Conservation (phyloP, 2,329 filamentous ascomycete genomes). For the Neoscytalidium dimidiatum region DNA sequence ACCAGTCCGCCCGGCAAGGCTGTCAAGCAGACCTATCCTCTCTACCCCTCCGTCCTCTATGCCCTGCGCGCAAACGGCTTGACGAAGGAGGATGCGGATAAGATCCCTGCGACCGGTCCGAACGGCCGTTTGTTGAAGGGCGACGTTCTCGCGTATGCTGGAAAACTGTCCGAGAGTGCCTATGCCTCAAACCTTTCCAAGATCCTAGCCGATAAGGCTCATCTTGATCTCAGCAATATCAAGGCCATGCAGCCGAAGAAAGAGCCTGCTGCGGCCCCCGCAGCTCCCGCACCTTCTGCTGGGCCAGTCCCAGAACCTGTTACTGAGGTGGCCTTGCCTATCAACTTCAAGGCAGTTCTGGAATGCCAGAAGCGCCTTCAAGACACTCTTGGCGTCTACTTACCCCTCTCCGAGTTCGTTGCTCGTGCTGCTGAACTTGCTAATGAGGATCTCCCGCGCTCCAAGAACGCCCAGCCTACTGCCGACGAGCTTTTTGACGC, state of each 20-base stretch:
- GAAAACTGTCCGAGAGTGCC: conserved; percentile 66
- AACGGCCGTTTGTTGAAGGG: conserved; percentile 90
- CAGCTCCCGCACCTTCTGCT: conserved; percentile 37
- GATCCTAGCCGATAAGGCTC: conserved; percentile 72
- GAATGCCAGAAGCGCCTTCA: conserved; percentile 81
- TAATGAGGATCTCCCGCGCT: conserved; percentile 79
- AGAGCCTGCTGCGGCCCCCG: conserved; percentile 43
- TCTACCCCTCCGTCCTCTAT: conserved; percentile 81
- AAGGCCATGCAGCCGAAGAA: conserved; percentile 56
- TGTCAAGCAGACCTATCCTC: conserved; percentile 68
- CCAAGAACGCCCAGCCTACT: conserved; percentile 65
- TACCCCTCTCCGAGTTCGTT: conserved; percentile 86
- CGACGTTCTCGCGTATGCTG: conserved; percentile 88
- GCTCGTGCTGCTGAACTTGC: conserved; percentile 81
- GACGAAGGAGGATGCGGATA: conserved; percentile 71
- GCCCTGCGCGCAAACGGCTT: conserved; percentile 80
- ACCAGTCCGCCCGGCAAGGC: conserved; percentile 49
- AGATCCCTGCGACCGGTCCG: conserved; percentile 86
- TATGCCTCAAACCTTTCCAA: conserved; percentile 72
- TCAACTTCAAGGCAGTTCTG: conserved; percentile 77
- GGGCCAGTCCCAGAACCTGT: conserved; percentile 50
- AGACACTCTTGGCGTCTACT: conserved; percentile 72
- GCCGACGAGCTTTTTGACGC: conserved; percentile 87
- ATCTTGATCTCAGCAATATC: conserved; percentile 94
- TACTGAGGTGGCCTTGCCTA: conserved; percentile 67